Evolutionary conservation across 1,139 yeast species (phyloP).

Genomic region (Protomyces macrosporus): DNA sequence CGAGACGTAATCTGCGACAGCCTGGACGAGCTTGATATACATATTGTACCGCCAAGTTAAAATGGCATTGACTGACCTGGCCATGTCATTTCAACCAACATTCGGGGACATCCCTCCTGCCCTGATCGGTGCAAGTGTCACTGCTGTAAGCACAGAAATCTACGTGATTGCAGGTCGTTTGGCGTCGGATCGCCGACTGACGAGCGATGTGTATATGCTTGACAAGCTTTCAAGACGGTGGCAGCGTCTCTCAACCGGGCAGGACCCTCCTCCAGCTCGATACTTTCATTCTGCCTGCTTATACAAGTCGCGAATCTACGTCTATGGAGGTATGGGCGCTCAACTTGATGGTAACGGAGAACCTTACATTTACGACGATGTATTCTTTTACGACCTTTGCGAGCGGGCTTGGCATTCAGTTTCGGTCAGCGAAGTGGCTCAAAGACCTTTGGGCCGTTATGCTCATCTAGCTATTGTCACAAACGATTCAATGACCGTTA

Average conservation of each 20-base stretch:
- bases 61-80: conserved; percentile 1
- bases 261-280: conserved; percentile 26
- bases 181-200: conserved; percentile 25
- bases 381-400: conserved; percentile 28
- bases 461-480: conserved; percentile 32
- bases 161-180: conserved; percentile 33
- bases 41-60: background rate
- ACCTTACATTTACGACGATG: conserved; percentile 27
- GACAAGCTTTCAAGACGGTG: conserved; percentile 30
- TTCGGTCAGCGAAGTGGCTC: background rate
- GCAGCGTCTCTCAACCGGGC: conserved; percentile 26
- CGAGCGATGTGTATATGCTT: conserved; percentile 30
- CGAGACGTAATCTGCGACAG: too few species aligned
- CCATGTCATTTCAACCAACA: conserved; percentile 1
- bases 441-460: conserved; percentile 29
- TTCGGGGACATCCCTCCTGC: conserved; percentile 32
- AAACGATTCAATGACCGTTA: conserved; percentile 27
- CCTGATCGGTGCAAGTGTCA: conserved; percentile 31
- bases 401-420: conserved; percentile 17
- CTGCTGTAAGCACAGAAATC: conserved; percentile 27
- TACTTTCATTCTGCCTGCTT: conserved; percentile 32
- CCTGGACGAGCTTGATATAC: too few species aligned
- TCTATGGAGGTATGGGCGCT: conserved; percentile 32
- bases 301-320: conserved; percentile 26
- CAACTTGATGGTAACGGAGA: conserved; percentile 3